Evolutionary conservation across 108 stramenopile genomes (phyloP).

Genomic region (Discostella stelligeroides): DNA sequence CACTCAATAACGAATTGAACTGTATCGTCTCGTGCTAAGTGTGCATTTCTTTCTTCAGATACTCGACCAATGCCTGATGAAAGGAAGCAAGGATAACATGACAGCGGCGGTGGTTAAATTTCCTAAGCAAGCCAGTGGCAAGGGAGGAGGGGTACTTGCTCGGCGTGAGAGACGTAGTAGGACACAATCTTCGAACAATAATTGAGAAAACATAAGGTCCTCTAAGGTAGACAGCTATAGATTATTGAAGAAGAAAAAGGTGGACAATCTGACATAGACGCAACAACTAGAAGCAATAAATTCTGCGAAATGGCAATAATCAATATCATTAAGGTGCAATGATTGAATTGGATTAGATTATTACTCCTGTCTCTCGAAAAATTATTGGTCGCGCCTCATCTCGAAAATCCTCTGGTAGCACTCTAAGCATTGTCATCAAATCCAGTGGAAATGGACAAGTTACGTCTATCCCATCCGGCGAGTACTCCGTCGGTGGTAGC

Average conservation of each 20-base stretch:
- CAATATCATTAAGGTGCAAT: too few relatives aligned
- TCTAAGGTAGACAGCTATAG: too few relatives aligned
- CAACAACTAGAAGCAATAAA: too few relatives aligned
- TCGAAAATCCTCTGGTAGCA: constrained; percentile 28
- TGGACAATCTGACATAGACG: too few relatives aligned
- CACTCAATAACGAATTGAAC: too few relatives aligned
- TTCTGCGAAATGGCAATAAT: too few relatives aligned
- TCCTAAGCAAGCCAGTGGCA: constrained; percentile 54
- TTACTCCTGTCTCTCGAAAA: too few relatives aligned
- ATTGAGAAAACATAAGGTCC: too few relatives aligned
- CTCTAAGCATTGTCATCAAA: constrained; percentile 27
- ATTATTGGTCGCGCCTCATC: constrained; percentile 26
- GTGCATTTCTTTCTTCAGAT: constrained; percentile 29
- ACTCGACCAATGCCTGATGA: constrained; percentile 71
- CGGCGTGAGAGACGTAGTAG: constrained; percentile 43
- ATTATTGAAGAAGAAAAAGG: too few relatives aligned
- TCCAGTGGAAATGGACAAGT: constrained; percentile 44
- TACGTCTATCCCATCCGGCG: constrained; percentile 46
- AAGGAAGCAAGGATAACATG: constrained; percentile 90
- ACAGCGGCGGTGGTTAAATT: constrained; percentile 77
- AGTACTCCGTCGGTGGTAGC: constrained; percentile 41
- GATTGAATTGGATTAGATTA: too few relatives aligned
- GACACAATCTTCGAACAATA: constrained; percentile 16
- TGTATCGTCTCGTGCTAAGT: not conserved
- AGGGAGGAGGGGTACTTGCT: constrained; percentile 67